Evolutionary conservation across 148 eudicot genomes (phyloP).

Genomic region (Vaccinium vitisidaea): DNA sequence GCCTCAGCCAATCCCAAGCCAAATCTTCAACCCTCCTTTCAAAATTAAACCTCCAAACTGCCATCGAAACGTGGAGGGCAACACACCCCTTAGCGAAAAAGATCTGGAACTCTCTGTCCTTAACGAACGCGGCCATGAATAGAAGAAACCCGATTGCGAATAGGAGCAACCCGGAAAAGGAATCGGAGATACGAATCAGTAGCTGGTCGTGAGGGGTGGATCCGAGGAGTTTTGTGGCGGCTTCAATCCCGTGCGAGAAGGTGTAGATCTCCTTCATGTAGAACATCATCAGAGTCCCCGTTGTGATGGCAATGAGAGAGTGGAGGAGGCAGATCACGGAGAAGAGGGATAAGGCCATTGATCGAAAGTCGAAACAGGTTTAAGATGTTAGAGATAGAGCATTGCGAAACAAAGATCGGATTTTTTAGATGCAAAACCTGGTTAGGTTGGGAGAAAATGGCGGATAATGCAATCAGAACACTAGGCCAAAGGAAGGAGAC

Average conservation of each 20-base stretch:
- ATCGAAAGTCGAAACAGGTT: neutral
- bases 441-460: neutral
- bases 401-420: neutral
- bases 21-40: conserved; percentile 27
- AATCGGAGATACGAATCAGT: conserved; percentile 18
- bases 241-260: conserved; percentile 16
- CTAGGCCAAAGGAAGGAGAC: neutral
- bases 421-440: neutral
- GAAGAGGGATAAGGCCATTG: conserved; percentile 16
- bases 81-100: conserved; percentile 21
- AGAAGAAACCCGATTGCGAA: conserved; percentile 14
- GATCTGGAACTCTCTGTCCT: conserved; percentile 14
- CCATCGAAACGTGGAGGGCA: conserved; percentile 15
- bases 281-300: conserved; percentile 19
- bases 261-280: conserved; percentile 19
- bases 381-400: neutral
- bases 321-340: conserved; percentile 25
- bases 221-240: conserved; percentile 11
- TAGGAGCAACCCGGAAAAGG: conserved; percentile 20
- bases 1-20: conserved; percentile 26
- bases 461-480: neutral
- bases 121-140: conserved; percentile 18
- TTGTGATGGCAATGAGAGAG: conserved; percentile 11
- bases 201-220: conserved; percentile 16
- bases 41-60: conserved; percentile 21